Evolutionary conservation across 2,329 filamentous ascomycete genomes (phyloP), one percentile per base, ranked within the genome.

Genomic region (Pestalotiopsis sp.): DNA sequence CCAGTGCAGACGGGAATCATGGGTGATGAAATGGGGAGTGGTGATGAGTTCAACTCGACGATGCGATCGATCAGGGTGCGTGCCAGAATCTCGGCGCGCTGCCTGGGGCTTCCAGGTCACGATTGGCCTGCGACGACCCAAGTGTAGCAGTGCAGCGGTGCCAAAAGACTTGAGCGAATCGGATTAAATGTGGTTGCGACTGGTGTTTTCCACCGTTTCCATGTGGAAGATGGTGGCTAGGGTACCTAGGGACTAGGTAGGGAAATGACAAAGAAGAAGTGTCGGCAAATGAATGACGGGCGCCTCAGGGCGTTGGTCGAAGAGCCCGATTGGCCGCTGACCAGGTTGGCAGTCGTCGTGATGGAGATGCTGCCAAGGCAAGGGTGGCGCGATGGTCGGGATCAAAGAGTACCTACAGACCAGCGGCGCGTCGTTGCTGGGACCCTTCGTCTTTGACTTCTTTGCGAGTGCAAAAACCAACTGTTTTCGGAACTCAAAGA

Each of bases 401-500:
- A 20, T 52, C 45, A 17, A 52, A 52, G 45, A 52, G 45, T 52
- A 52, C 31, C 31, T 36, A 36, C 31, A 36, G 20, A 9, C 45
- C 45, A 52, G 45, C 45, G 14, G 20, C 31, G 31, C 49, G 40
- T 57, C 38, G 57, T 31, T 61, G 57, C 40, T 67, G 56, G 58
- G 41, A 23, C 45, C 45, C 45, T 52, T 52, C 45, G 59, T n/a
- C 31, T 62, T 62, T 36, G 31, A 62, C 59, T n/a, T 62, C 36
- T 36, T 17, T 62, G 27, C 59, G 45, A 52, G 17, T 17, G 17
- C n/a, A 52, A 52, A 23, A n/a, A 52, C 56, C 57, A 40, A 62
- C 73, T 78, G 77, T 75, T 77, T 78, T 75, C 77, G 75, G 75
- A 75, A 67, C 36, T 27, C 69, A 71, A 57, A 69, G 68, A 52